phyloP scores from a whole-genome alignment of 2,329 filamentous ascomycete genomes.

The Colletotrichum simmondsii region DNA sequence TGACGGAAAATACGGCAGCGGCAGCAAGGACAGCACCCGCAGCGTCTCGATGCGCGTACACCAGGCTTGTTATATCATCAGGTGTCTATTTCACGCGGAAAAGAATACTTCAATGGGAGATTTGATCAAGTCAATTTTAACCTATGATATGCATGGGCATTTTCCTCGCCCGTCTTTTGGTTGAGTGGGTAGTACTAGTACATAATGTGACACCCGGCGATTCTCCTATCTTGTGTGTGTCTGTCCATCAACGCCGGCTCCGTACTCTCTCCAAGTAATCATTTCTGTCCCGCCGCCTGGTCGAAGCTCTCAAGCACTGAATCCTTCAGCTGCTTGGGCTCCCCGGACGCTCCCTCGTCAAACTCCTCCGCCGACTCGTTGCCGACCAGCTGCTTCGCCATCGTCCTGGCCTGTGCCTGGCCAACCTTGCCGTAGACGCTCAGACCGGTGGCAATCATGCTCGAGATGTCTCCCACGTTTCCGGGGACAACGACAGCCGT shows the following conservation, averaged over 20 bases:
- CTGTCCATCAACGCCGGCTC: conserved; percentile 19
- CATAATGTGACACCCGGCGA: conserved; percentile 31
- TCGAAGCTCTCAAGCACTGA: conserved; percentile 54
- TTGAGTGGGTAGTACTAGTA: conserved; percentile 33
- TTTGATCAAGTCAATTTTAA: background rate
- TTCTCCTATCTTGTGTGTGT: conserved; percentile 5
- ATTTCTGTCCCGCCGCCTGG: conserved; percentile 46
- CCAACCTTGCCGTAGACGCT: conserved; percentile 95
- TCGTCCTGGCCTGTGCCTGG: conserved; percentile 77
- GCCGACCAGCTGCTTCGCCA: conserved; percentile 62
- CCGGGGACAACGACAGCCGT: conserved; percentile 96
- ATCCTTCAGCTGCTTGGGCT: conserved; percentile 47
- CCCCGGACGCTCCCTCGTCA: conserved; percentile 29
- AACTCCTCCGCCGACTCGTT: conserved; percentile 36
- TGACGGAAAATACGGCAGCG: too few species aligned
- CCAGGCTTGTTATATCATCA: too few species aligned
- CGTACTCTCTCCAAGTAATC: conserved; percentile 16
- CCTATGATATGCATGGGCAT: background rate
- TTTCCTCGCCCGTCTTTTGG: conserved; percentile 1
- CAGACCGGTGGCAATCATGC: conserved; percentile 97
- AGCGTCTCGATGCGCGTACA: too few species aligned
- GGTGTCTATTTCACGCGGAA: too few species aligned
- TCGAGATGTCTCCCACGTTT: conserved; percentile 94
- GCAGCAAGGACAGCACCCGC: too few species aligned
- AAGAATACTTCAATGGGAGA: too few species aligned